Conservation (phyloP, 1,284 basidiomycete genomes). For the Leccinum proximum region DNA sequence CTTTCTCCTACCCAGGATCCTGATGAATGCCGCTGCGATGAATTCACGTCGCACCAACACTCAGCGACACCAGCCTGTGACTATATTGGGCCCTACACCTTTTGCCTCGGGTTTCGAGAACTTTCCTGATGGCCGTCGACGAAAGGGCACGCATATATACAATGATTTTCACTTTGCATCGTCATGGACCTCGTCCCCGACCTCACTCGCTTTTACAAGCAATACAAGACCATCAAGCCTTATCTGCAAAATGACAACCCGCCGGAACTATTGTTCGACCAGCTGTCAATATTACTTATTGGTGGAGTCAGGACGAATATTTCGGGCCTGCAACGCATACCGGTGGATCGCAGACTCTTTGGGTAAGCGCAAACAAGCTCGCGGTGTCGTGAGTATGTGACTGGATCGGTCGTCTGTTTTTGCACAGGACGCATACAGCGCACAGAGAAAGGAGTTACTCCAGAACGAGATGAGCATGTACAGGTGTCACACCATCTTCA, state of each 20-base stretch:
- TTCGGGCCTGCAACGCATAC: conserved; percentile 94
- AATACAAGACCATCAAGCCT: conserved; percentile 99
- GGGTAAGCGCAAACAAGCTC: conserved; percentile 44
- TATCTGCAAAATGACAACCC: conserved; percentile 92
- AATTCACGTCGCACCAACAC: conserved; percentile 24
- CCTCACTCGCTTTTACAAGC: conserved; percentile 94
- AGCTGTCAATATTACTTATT: conserved; percentile 87
- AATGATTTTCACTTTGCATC: conserved; percentile 38
- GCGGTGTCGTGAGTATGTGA: neutral
- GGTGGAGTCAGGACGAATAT: conserved; percentile 99
- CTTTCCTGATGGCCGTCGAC: conserved; percentile 28
- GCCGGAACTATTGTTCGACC: conserved; percentile 91
- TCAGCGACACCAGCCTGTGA: conserved; percentile 19
- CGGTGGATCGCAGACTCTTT: conserved; percentile 97
- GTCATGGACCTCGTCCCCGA: conserved; percentile 98
- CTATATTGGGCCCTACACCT: conserved; percentile 19
- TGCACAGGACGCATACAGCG: conserved; percentile 71
- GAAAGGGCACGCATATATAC: conserved; percentile 41
- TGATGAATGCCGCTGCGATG: conserved; percentile 24
- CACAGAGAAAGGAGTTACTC: conserved; percentile 86
- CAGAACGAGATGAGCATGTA: conserved; percentile 96
- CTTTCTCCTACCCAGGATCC: conserved; percentile 8
- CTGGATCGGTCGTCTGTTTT: conserved; percentile 48
- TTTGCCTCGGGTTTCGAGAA: conserved; percentile 21
- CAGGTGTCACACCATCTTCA: conserved; percentile 65